A percentile compares a stretch with the other conserved stretches of the same genome.
These are phyloP conservation scores for Kodamaea arcana DNA, from an alignment of 1,139 yeast species.

Conservation along the genomic window DNA sequence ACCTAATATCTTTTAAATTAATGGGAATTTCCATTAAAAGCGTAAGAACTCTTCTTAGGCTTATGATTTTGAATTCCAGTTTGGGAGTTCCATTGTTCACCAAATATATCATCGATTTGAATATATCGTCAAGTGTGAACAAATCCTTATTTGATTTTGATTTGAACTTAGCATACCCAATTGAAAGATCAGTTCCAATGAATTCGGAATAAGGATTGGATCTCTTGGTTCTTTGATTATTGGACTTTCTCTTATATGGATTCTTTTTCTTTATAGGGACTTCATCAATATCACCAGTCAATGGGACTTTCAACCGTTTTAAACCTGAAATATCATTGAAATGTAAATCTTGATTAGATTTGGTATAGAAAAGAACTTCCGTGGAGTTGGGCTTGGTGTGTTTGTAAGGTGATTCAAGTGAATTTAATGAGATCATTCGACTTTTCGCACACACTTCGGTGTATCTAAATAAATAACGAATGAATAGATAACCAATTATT, in stretches of 20 bases:
- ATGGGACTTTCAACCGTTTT: slow-evolving; percentile 9
- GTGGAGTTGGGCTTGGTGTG: no score
- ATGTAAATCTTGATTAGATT: slow-evolving; percentile 6
- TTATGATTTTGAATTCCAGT: slow-evolving; percentile 14
- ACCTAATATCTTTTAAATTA: slow-evolving; percentile 11
- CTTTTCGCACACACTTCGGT: no score
- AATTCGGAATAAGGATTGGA: slow-evolving; percentile 9
- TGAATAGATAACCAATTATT: no score
- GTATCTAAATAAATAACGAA: no score
- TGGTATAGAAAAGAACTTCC: slow-evolving; percentile 11
- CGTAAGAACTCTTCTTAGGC: slow-evolving; percentile 20
- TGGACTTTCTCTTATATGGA: slow-evolving; percentile 7
- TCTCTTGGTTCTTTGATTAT: slow-evolving; percentile 6
- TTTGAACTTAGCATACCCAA: slow-evolving; percentile 16
- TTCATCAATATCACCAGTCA: slow-evolving; percentile 2
- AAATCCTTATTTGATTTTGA: slow-evolving; percentile 10
- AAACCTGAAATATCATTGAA: slow-evolving; percentile 11
- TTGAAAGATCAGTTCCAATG: slow-evolving; percentile 18
- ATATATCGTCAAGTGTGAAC: slow-evolving; percentile 19
- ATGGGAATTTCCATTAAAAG: slow-evolving; percentile 20
- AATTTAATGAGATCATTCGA: no score
- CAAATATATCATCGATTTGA: slow-evolving; percentile 12
- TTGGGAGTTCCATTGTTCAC: slow-evolving; percentile 6
- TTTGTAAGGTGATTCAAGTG: no score
- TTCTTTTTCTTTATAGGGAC: slow-evolving; percentile 3